Percentiles rank a stretch among this genome's conserved stretches.
Evolutionary conservation across 352 stramenopile species (phyloP).

Genomic region (Phytophthora gonapodyides): DNA sequence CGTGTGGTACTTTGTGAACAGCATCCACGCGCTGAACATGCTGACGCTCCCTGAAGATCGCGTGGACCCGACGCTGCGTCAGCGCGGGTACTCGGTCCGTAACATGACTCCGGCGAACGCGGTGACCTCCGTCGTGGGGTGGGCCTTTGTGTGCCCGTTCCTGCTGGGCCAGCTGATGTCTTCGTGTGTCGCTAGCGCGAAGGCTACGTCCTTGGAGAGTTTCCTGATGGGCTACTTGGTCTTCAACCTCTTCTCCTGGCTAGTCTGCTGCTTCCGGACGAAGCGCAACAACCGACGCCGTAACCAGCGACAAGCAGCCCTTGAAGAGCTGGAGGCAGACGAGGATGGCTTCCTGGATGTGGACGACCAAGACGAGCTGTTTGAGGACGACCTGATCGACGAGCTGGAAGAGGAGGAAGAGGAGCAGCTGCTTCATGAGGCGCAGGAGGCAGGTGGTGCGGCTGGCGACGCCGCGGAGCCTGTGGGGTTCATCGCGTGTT

Average conservation of each 20-base stretch:
- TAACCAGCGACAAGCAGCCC: slow-evolving; percentile 38
- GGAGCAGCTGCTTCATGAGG: slow-evolving; percentile 21
- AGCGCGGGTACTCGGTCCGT: slow-evolving; percentile 73
- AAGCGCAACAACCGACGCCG: slow-evolving; percentile 51
- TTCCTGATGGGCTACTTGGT: slow-evolving; percentile 80
- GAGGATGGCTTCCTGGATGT: slow-evolving; percentile 42
- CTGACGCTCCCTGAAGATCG: slow-evolving; percentile 65
- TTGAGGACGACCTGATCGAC: slow-evolving; percentile 44
- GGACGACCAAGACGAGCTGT: slow-evolving; percentile 42
- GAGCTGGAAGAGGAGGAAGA: slow-evolving; percentile 45
- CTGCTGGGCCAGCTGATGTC: slow-evolving; percentile 70
- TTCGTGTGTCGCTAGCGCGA: slow-evolving; percentile 50
- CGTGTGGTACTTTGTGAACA: slow-evolving; percentile 75
- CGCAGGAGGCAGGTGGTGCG: slow-evolving; percentile 8
- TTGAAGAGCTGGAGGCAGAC: slow-evolving; percentile 42
- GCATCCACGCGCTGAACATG: slow-evolving; percentile 59
- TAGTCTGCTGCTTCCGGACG: slow-evolving; percentile 74
- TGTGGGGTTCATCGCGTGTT: slow-evolving; percentile 50
- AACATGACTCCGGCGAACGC: slow-evolving; percentile 64
- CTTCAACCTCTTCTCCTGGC: slow-evolving; percentile 74
- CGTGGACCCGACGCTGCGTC: slow-evolving; percentile 58
- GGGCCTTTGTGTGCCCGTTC: slow-evolving; percentile 71
- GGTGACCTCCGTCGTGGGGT: slow-evolving; percentile 60
- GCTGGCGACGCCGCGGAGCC: slow-evolving; percentile 22
- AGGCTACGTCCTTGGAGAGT: slow-evolving; percentile 58